Evolutionary conservation across 1,139 yeast genomes (phyloP).

Genomic region (Geotrichum histeridarum): DNA sequence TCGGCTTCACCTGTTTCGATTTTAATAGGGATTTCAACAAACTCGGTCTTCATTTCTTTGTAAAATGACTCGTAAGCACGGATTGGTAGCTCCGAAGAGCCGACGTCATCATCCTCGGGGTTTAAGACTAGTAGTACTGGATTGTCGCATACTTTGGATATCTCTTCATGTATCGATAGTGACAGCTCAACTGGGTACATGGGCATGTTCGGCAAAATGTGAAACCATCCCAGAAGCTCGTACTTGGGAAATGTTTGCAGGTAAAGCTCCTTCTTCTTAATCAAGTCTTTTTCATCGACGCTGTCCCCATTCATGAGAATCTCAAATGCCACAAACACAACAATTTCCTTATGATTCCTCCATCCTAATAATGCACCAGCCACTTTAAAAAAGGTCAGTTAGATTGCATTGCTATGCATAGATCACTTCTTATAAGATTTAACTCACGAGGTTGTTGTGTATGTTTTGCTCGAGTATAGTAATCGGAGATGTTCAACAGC

Average conservation of each 20-base stretch:
- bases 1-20: slow-evolving; percentile 38
- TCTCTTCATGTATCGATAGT: slow-evolving; percentile 25
- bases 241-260: slow-evolving; percentile 34
- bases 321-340: slow-evolving; percentile 36
- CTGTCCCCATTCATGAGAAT: slow-evolving; percentile 23
- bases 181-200: slow-evolving; percentile 25
- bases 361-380: slow-evolving; percentile 37
- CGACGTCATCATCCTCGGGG: slow-evolving; percentile 14
- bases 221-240: slow-evolving; percentile 36
- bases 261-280: slow-evolving; percentile 29
- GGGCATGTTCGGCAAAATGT: slow-evolving; percentile 23
- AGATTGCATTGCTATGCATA: neutral
- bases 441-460: slow-evolving; percentile 19
- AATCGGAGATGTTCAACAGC: slow-evolving; percentile 37
- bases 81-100: slow-evolving; percentile 30
- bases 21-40: slow-evolving; percentile 27
- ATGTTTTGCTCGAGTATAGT: slow-evolving; percentile 31
- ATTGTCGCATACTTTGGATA: slow-evolving; percentile 24
- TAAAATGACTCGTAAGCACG: slow-evolving; percentile 31
- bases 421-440: neutral
- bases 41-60: slow-evolving; percentile 25
- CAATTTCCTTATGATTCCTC: slow-evolving; percentile 30
- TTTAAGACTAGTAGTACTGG: slow-evolving; percentile 20
- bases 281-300: slow-evolving; percentile 28
- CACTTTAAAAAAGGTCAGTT: slow-evolving; percentile 22